Percentiles rank a stretch among this genome's conserved stretches.
These are phyloP conservation scores for Arthrobotrys iridis DNA, from an alignment of 2,329 filamentous ascomycete genomes.

Conservation along the genomic window DNA sequence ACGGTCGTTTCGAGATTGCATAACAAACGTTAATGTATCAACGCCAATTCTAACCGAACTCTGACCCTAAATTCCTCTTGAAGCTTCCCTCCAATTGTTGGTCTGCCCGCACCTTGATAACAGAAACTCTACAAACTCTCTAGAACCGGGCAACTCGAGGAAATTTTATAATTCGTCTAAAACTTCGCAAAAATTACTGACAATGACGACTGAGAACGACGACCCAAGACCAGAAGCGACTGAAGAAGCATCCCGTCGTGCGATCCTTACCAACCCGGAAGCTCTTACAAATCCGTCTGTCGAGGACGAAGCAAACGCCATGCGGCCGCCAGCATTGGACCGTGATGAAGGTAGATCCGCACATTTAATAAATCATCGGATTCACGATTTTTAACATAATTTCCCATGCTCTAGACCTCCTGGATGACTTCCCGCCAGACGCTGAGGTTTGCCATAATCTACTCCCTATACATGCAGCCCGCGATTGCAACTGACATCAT, in stretches of 20 bases:
- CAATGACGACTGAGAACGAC: conserved; percentile 48
- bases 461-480: no score
- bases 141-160: not conserved
- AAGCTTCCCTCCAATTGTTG: not conserved
- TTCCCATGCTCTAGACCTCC: conserved; percentile 53
- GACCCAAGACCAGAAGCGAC: conserved; percentile 12
- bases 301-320: conserved; percentile 42
- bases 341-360: conserved; percentile 32
- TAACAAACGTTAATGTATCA: not conserved
- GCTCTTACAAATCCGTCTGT: conserved; percentile 50
- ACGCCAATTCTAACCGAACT: conserved; percentile 13
- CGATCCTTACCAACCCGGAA: conserved; percentile 43
- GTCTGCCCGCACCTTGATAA: not conserved
- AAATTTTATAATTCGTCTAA: no score
- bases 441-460: conserved; percentile 52
- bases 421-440: conserved; percentile 57
- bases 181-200: not conserved
- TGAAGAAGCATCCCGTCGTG: conserved; percentile 34
- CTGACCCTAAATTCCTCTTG: not conserved
- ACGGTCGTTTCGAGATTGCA: no score
- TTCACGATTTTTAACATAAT: not conserved
- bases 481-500: not conserved
- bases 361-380: not conserved
- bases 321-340: conserved; percentile 31
- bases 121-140: not conserved